phyloP scores from a whole-genome alignment of 164 flowering plant species.

The Vitis riparia region DNA sequence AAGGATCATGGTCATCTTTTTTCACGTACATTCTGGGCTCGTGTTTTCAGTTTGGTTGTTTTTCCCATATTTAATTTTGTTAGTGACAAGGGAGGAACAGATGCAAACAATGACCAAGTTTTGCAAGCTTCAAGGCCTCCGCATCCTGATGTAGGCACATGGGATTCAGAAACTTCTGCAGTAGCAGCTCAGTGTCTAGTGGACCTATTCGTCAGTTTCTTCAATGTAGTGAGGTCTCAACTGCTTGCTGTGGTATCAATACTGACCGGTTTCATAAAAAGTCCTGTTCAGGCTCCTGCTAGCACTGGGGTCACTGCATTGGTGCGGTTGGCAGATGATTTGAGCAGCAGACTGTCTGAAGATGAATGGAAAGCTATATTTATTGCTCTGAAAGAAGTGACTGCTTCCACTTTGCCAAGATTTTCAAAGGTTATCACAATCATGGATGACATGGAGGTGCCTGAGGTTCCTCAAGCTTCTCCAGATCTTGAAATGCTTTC shows the following conservation, averaged over 20 bases:
- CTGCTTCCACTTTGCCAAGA: constrained; percentile 59
- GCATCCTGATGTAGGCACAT: constrained; percentile 41
- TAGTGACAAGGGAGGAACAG: constrained; percentile 29
- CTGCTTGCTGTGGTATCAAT: constrained; percentile 60
- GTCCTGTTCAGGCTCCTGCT: constrained; percentile 69
- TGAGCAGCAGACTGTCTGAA: constrained; percentile 62
- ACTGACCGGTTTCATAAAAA: constrained; percentile 54
- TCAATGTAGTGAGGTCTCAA: constrained; percentile 59
- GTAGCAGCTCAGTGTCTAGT: constrained; percentile 77
- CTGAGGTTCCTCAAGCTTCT: constrained; percentile 39
- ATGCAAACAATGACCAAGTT: constrained; percentile 25
- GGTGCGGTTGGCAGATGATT: constrained; percentile 56
- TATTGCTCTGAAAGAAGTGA: constrained; percentile 66
- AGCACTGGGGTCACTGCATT: constrained; percentile 78
- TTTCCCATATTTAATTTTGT: constrained; percentile 61
- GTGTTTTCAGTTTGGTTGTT: constrained; percentile 59
- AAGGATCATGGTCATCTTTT: constrained; percentile 97
- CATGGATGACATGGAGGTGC: constrained; percentile 65
- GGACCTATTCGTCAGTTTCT: constrained; percentile 73
- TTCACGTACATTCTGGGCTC: constrained; percentile 73
- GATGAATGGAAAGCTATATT: constrained; percentile 81
- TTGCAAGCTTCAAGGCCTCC: constrained; percentile 30
- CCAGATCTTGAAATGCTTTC: constrained; percentile 50
- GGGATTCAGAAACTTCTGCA: constrained; percentile 81
- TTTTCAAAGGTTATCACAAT: constrained; percentile 56